Evolutionary conservation across 1,284 basidiomycete genomes (phyloP).

Genomic region (Phylloboletellus chloephorus): DNA sequence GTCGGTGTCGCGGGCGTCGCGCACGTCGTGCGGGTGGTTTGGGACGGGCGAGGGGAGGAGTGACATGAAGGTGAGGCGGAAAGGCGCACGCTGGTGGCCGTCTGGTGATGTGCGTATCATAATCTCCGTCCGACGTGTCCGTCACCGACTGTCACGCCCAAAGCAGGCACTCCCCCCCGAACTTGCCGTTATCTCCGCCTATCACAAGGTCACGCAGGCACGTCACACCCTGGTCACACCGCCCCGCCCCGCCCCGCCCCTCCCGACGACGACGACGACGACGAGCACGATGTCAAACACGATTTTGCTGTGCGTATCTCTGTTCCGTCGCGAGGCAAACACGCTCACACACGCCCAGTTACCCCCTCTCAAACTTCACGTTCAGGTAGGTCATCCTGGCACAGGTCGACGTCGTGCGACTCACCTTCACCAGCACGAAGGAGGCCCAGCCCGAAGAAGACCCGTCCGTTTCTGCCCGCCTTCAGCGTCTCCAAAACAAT

Average conservation of each 20-base stretch:
- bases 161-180: too few relatives aligned
- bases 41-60: not conserved
- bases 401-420: not conserved
- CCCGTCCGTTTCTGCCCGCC: constrained; percentile 84
- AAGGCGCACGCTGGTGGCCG: not conserved
- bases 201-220: constrained; percentile 17
- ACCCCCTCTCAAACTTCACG: constrained; percentile 84
- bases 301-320: constrained; percentile 57
- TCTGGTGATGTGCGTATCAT: constrained; percentile 1
- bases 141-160: too few relatives aligned
- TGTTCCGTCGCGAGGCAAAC: not conserved
- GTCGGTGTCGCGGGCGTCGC: constrained; percentile 1
- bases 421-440: constrained; percentile 58
- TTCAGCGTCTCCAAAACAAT: constrained; percentile 89
- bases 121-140: too few relatives aligned
- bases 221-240: constrained; percentile 7
- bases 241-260: too few relatives aligned
- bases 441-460: constrained; percentile 96
- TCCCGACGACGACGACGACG: constrained; percentile 20
- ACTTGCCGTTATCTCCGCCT: not conserved
- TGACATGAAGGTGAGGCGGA: constrained; percentile 13
- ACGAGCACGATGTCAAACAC: constrained; percentile 62
- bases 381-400: constrained; percentile 51
- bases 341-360: constrained; percentile 38
- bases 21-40: constrained; percentile 1